Percentiles rank a stretch among this genome's conserved stretches.
These are phyloP conservation scores for Raphanus hybrid DNA, from an alignment of 441 rosid species.

Conservation along the genomic window DNA sequence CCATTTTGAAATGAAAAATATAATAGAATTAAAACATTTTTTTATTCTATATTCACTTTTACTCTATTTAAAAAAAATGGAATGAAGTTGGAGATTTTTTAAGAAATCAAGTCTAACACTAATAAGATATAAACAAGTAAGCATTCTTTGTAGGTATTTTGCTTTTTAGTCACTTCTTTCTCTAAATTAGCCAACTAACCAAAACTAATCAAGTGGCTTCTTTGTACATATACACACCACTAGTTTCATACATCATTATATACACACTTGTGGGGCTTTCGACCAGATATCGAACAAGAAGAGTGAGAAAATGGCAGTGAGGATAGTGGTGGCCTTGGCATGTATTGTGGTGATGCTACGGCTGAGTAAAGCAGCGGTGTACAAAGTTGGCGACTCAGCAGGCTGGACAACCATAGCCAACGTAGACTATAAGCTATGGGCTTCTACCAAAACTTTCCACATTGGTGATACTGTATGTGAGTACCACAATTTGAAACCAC, in stretches of 20 bases:
- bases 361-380: constrained; percentile 53
- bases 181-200: constrained; percentile 26
- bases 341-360: constrained; percentile 33
- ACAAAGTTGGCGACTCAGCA: constrained; percentile 89
- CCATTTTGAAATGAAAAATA: no score
- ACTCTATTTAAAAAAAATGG: no score
- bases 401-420: constrained; percentile 95
- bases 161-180: constrained; percentile 34
- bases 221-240: constrained; percentile 30
- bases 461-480: constrained; percentile 73
- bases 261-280: not conserved
- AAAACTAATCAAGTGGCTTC: constrained; percentile 4
- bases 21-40: no score
- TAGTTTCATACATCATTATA: constrained; percentile 14
- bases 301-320: constrained; percentile 29
- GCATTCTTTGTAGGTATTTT: constrained; percentile 35
- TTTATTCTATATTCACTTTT: no score
- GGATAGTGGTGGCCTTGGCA: constrained; percentile 37
- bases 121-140: constrained; percentile 8
- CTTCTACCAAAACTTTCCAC: constrained; percentile 72
- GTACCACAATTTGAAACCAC: constrained; percentile 22
- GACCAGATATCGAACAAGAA: constrained; percentile 3
- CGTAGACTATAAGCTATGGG: constrained; percentile 83
- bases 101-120: not conserved
- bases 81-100: no score